phyloP scores from a whole-genome alignment of 1,284 basidiomycete species.

The Puccinia horiana region DNA sequence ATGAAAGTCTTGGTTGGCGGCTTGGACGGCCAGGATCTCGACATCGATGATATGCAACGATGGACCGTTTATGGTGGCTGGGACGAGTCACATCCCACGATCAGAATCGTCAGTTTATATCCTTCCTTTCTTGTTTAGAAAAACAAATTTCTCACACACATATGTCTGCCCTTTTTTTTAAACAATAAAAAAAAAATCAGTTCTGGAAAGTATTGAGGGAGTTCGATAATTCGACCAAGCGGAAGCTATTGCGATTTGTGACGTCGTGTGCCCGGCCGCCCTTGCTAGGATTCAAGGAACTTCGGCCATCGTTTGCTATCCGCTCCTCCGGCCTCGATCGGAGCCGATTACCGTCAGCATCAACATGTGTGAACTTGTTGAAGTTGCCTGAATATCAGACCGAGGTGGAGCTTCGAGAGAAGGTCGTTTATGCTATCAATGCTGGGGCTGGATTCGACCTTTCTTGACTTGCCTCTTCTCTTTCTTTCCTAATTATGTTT shows the following conservation, averaged over 20 bases:
- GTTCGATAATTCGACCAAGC: conserved; percentile 71
- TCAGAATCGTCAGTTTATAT: conserved; percentile 69
- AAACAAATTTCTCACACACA: neutral
- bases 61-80: conserved; percentile 77
- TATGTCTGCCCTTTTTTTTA: neutral
- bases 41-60: conserved; percentile 73
- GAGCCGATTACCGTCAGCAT: conserved; percentile 60
- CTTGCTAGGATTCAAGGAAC: conserved; percentile 79
- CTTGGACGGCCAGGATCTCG: conserved; percentile 64
- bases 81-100: conserved; percentile 70
- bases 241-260: conserved; percentile 78
- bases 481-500: neutral
- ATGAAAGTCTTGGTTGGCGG: conserved; percentile 61
- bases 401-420: conserved; percentile 68
- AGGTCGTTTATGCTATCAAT: conserved; percentile 81
- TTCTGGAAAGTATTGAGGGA: conserved; percentile 59
- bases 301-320: conserved; percentile 81
- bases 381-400: conserved; percentile 71
- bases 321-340: conserved; percentile 74
- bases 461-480: conserved; percentile 57
- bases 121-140: conserved; percentile 55
- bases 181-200: neutral
- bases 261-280: conserved; percentile 88
- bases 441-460: conserved; percentile 85
- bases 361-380: conserved; percentile 74